Base-by-base conservation (phyloP, 371 early-diverging fungal species). In the Phascolomyces articulosus region DNA sequence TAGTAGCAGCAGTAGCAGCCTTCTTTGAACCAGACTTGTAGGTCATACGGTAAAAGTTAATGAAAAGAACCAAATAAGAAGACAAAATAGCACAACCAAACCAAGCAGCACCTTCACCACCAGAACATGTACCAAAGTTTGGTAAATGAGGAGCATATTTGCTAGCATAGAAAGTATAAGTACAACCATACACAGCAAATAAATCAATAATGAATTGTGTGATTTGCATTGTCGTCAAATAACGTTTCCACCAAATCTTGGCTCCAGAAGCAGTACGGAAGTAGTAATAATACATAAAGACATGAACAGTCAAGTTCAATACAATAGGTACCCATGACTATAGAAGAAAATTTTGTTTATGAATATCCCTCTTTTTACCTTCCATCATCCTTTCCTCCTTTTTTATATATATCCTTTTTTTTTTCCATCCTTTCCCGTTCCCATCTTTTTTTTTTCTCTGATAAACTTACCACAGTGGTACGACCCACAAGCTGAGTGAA, bases 241-340 rank as follows among this genome's bases (percentile, higher is more conserved):
- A 87, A 66, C 89, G 85, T 83, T 95, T 95, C 95, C 94, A 95
- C 94, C 94, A 95, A 64, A 93, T 84, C 69, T 82, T 83, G 74
- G 85, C 90, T 23, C 91, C 91, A 47, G 91, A 80, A 26, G 93
- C 85, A 6, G 94, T 90, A 63, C 92, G 89, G 79, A 88, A 93
- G 81, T 95, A 95, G 78, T 93, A 94, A 69, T 91, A 92, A 79
- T 93, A 93, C 94, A 94, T 95, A 65, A 93, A 75, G 48, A 93
- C 91, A 69, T 95, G 96, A 4, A 95, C 95, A n/a, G 85, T 76
- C 75, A 95, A 76, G 78, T 95, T 95, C 62, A 95, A 77, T 11
- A 76, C 70, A 60, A 93, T 88, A 54, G 88, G 87, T 13, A 90
- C 90, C 91, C 91, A 92, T 0, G 73, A 69, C 70, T 73, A 65